These are phyloP conservation scores for Onygena corvina DNA, from an alignment of 2,329 filamentous ascomycete genomes.

Conservation along the genomic window DNA sequence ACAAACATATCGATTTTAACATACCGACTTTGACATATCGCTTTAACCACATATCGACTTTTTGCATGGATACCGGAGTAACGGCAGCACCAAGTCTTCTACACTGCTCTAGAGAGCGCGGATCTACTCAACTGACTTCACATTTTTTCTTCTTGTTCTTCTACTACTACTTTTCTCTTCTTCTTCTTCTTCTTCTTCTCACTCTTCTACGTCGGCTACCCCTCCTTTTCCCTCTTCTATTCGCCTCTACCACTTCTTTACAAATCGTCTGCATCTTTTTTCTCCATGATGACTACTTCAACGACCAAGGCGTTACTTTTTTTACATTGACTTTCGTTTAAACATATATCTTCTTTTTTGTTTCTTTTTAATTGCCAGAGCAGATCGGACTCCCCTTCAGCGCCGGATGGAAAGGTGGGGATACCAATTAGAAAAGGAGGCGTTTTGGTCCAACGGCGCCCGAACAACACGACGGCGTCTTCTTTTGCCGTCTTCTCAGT, in stretches of 20 bases:
- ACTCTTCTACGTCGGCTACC: neutral
- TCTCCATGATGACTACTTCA: no score
- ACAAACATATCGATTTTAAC: no score
- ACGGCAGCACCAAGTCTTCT: neutral
- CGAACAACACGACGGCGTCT: neutral
- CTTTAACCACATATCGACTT: neutral
- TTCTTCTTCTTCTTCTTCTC: neutral
- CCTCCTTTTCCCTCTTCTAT: neutral
- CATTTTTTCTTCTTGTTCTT: neutral
- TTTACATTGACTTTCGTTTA: no score
- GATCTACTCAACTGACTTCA: neutral
- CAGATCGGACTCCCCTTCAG: constrained; percentile 1
- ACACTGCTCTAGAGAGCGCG: neutral
- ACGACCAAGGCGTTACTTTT: no score
- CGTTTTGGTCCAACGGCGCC: constrained; percentile 5
- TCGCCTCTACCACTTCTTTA: neutral
- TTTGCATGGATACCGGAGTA: constrained; percentile 1
- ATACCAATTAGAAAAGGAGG: neutral
- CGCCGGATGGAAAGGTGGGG: constrained; percentile 1
- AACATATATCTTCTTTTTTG: neutral
- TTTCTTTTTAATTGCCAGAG: neutral
- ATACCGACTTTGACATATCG: neutral
- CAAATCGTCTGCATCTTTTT: no score
- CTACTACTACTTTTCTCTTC: neutral
- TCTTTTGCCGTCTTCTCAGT: neutral